These are phyloP conservation scores for Petunia hybrid DNA, from an alignment of 305 asterid species.

Conservation along the genomic window DNA sequence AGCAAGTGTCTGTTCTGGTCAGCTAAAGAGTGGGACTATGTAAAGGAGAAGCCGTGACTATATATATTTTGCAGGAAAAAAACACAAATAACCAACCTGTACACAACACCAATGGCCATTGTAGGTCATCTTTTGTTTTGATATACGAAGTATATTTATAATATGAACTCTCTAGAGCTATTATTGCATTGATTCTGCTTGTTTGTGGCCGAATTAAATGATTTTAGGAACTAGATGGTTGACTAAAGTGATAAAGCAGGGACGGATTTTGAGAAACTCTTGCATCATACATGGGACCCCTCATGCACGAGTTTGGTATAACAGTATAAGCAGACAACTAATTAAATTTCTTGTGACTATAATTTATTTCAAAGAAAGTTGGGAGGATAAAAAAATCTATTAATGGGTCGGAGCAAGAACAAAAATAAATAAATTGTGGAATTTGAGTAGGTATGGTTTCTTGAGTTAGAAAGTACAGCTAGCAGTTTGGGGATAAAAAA, in stretches of 20 bases:
- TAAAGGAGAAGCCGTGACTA: slow-evolving; percentile 24
- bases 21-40: slow-evolving; percentile 14
- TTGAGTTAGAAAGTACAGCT: background rate
- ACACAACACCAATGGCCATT: background rate
- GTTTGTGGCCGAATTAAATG: slow-evolving; percentile 16
- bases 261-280: slow-evolving; percentile 9
- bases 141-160: background rate
- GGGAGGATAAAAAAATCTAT: background rate
- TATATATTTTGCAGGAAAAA: slow-evolving; percentile 1
- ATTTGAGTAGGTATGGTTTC: slow-evolving; percentile 3
- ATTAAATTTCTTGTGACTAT: background rate
- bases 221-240: background rate
- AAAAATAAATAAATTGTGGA: background rate
- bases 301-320: slow-evolving; percentile 29
- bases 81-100: background rate
- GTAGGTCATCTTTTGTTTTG: background rate
- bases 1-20: slow-evolving; percentile 45
- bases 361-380: background rate
- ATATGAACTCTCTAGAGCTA: background rate
- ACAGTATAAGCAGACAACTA: background rate
- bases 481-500: background rate
- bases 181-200: slow-evolving; percentile 2
- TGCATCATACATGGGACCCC: slow-evolving; percentile 20
- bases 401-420: background rate
- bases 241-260: slow-evolving; percentile 15